Conservation (phyloP, 2,329 filamentous ascomycete genomes). For the Fusarium sp. region DNA sequence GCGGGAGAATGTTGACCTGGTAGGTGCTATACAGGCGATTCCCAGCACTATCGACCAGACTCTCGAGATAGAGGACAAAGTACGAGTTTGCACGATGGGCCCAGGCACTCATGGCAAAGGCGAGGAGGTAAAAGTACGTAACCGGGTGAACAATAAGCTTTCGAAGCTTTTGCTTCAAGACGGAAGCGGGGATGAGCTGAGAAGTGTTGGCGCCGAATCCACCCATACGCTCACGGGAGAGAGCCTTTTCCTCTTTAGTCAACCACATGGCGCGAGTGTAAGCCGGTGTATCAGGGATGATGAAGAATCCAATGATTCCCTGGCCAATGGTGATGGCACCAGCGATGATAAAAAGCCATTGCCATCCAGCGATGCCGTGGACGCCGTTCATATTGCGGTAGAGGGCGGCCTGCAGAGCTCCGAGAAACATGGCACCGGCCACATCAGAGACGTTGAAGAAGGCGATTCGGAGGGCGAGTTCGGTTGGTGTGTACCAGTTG, state of each 20-base stretch:
- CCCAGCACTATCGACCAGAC: conserved; percentile 43
- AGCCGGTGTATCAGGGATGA: conserved; percentile 51
- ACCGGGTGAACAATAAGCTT: conserved; percentile 47
- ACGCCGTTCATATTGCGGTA: conserved; percentile 57
- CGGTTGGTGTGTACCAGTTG: conserved; percentile 58
- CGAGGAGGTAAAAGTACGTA: conserved; percentile 48
- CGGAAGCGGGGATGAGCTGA: conserved; percentile 40
- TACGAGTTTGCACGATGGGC: conserved; percentile 49
- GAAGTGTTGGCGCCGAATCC: conserved; percentile 47
- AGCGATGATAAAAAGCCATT: conserved; percentile 61
- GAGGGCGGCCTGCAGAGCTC: conserved; percentile 57
- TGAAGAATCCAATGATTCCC: conserved; percentile 54
- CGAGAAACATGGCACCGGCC: conserved; percentile 58
- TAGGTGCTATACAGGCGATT: conserved; percentile 47
- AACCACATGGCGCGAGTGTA: conserved; percentile 49
- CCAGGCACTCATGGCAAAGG: conserved; percentile 49
- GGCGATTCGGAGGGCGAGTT: conserved; percentile 56
- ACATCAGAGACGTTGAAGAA: conserved; percentile 59
- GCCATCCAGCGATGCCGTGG: conserved; percentile 57
- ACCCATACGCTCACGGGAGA: conserved; percentile 46
- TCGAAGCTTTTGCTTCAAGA: conserved; percentile 43
- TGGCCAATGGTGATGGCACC: conserved; percentile 57
- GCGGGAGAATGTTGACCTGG: conserved; percentile 49
- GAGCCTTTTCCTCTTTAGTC: conserved; percentile 43
- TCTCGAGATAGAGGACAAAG: conserved; percentile 51